Conservation (phyloP, 257 asterid genomes). For the Penstemon barbatus region DNA sequence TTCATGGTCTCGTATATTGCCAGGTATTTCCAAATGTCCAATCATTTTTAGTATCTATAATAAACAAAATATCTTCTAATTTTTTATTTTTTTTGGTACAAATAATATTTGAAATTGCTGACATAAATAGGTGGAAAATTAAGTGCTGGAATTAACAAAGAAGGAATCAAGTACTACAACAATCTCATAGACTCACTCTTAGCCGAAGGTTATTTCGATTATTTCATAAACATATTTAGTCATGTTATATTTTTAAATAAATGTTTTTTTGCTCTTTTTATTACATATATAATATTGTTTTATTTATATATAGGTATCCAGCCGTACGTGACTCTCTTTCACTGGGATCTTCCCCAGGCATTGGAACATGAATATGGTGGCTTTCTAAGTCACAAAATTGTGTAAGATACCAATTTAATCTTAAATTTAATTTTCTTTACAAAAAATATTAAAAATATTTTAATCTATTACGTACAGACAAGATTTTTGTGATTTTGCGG, state of each 20-base stretch:
- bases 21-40: constrained; percentile 15
- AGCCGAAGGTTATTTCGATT: constrained; percentile 21
- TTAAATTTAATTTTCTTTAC: no score
- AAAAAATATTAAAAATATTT: no score
- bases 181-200: constrained; percentile 26
- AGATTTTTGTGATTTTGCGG: constrained; percentile 35
- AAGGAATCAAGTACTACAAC: constrained; percentile 35
- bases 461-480: constrained; percentile 1
- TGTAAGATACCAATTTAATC: constrained; percentile 24
- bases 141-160: neutral
- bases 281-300: neutral
- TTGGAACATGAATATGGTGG: constrained; percentile 42
- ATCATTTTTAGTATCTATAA: neutral
- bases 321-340: constrained; percentile 41
- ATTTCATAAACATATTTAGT: neutral
- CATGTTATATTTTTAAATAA: neutral
- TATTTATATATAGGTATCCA: constrained; percentile 23
- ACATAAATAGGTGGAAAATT: constrained; percentile 28
- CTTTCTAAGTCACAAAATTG: constrained; percentile 29
- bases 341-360: constrained; percentile 40
- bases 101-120: neutral
- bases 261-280: no score
- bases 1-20: constrained; percentile 34
- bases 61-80: neutral
- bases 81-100: neutral